Percentiles rank a stretch among this genome's conserved stretches.
phyloP scores from a whole-genome alignment of 257 asterid species.

The Nicotiana knightiana region DNA sequence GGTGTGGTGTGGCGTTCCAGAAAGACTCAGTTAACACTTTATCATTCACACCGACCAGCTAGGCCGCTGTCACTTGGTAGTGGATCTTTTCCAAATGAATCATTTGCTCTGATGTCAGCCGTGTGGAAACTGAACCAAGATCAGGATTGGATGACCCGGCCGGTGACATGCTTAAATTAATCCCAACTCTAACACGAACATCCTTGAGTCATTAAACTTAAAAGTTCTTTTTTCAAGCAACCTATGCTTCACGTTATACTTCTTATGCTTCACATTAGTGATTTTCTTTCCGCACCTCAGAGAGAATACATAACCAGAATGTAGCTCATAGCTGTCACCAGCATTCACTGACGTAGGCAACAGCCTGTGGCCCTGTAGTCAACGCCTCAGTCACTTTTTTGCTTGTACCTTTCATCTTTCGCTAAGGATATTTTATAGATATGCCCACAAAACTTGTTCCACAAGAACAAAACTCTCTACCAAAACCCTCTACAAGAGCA shows the following conservation, averaged over 20 bases:
- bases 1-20: background rate
- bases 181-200: background rate
- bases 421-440: background rate
- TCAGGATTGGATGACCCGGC: background rate
- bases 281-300: background rate
- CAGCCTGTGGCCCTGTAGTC: background rate
- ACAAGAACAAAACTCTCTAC: slow-evolving; percentile 33
- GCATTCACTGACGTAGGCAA: background rate
- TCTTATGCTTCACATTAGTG: background rate
- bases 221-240: background rate
- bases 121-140: background rate
- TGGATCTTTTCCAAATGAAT: no score
- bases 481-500: slow-evolving; percentile 93
- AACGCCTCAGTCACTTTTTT: background rate
- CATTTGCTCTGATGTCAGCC: no score
- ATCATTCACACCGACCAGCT: no score
- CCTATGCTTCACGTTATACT: no score
- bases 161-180: no score
- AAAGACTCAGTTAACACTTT: no score
- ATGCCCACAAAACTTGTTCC: background rate
- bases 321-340: background rate
- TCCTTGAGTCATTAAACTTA: background rate
- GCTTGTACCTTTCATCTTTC: background rate
- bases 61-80: no score
- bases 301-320: background rate